Percentiles rank a stretch among this genome's conserved stretches.
These are phyloP conservation scores for Rugosomyces carneus DNA, from an alignment of 1,284 basidiomycete genomes.

Conservation along the genomic window DNA sequence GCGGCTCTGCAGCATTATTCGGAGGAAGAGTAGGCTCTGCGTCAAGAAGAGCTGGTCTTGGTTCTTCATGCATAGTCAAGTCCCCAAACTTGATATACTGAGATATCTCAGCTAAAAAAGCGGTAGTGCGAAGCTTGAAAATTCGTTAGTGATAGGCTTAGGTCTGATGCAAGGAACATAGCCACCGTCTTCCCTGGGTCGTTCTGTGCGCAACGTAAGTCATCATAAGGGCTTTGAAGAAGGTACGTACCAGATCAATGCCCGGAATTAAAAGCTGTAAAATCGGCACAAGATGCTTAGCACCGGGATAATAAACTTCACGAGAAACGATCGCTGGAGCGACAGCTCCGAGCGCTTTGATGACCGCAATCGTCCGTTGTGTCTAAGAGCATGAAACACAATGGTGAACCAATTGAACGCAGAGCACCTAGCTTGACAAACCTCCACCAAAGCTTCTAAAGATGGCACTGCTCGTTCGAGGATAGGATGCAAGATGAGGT, in stretches of 20 bases:
- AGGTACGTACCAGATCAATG: conserved; percentile 64
- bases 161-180: background rate
- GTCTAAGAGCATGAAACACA: conserved; percentile 42
- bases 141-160: conserved; percentile 7
- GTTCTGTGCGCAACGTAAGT: conserved; percentile 43
- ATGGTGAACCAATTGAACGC: background rate
- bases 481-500: conserved; percentile 80
- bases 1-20: conserved; percentile 17
- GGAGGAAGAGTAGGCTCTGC: conserved; percentile 27
- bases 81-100: conserved; percentile 83
- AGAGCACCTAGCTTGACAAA: conserved; percentile 23
- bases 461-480: conserved; percentile 85
- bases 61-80: conserved; percentile 40
- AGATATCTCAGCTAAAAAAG: conserved; percentile 73
- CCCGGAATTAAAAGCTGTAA: conserved; percentile 85
- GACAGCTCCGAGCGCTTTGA: conserved; percentile 80
- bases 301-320: conserved; percentile 71
- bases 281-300: conserved; percentile 78
- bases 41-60: conserved; percentile 22
- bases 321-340: conserved; percentile 77
- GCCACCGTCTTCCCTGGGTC: conserved; percentile 85
- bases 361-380: conserved; percentile 79
- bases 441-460: conserved; percentile 82
- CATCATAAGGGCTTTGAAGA: conserved; percentile 2
- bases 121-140: conserved; percentile 60